Base-by-base conservation (phyloP, 495 filamentous ascomycete species). In the Haplographium delicatum region DNA sequence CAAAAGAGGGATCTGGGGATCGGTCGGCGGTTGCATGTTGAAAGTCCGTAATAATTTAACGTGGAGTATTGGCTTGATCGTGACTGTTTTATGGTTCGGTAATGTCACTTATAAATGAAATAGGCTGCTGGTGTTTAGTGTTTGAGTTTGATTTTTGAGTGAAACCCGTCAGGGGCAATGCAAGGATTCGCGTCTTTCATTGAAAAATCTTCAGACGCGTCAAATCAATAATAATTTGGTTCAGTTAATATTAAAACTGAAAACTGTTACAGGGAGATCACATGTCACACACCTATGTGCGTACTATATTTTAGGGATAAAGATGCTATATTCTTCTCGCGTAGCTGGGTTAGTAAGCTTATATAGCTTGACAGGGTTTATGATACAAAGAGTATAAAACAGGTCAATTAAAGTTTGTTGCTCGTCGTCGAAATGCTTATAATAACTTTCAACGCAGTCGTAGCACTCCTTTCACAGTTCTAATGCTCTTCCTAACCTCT, bases 71-170 rank as follows among this genome's bases (percentile, higher is more conserved):
- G 47, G n/a, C 15, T 22, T 35, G 20, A 61, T 68, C 42, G 30
- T 61, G 22, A 23, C 44, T 8, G 47, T 52, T 9, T 27, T 67
- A 51, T 68, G 66, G 66, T 18, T 66, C 7, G 44, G 31, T 45
- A 59, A 59, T 30, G 15, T 56, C 18, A 53, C 31, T 8, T 56
- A 56, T 44, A 26, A 19, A 48, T 51, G 39, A 43, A 22, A 5
- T 7, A 7, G 7, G 7, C 28, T 31, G 28, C 13, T 7, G 28
- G 7, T 7, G 7, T 31, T 13, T 13, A 31, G 7, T 31, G 28
- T 13, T 31, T 13, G 7, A 13, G 7, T 31, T 31, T 31, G 13
- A 7, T 31, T 13, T 7, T 31, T 31, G 28, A 7, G n/a, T n/a
- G n/a, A n/a, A n/a, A n/a, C n/a, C n/a, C n/a, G n/a, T n/a, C n/a